Evolutionary conservation across 768 basidiomycete species (phyloP), one percentile per base, ranked within the genome.

Genomic region (Tylopilus felleus): DNA sequence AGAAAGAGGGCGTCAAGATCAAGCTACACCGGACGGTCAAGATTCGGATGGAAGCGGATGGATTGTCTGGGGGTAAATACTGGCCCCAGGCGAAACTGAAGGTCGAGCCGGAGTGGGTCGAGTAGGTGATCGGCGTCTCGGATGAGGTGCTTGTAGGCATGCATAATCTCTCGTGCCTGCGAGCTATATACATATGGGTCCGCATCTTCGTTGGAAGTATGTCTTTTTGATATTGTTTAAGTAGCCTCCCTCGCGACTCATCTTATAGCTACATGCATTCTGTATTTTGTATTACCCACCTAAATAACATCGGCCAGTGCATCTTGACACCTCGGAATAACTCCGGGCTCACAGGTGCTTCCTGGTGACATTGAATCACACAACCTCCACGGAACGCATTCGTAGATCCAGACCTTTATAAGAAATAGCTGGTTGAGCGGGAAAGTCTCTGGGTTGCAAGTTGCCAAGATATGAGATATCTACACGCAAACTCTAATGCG

Each of bases 21-120:
- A 80, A 78, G 56, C 41, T 82, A 1, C 81, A 83, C 51, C 65
- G 80, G 10, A 66, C 75, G 23, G 81, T 82, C 51, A 69, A 71
- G 57, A 59, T 77, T 56, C 74, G 84, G 52, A 75, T 83, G 75
- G 79, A 82, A 25, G 78, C 83, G 1, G 62, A 71, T 25, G 68
- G 70, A 1, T 49, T 70, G 38, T n/a, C 19, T 7, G 63, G 19
- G 1, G 66, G 67, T 1, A 68, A 66, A 48, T 81, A 81, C 55
- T 61, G 53, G 48, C 80, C 80, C 7, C 71, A 62, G 41, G 74
- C 78, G 4, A 69, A 69, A 47, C 65, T 75, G 51, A 64, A 61
- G 48, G 63, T 72, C 17, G 59, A 73, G 40, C 74, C 74, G 0
- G 56, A 60, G 23, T 80, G 75, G 76, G 66, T 79, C 29, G 73